Conservation (phyloP, 192 early-diverging fungal species). For the Backusella australiensis region DNA sequence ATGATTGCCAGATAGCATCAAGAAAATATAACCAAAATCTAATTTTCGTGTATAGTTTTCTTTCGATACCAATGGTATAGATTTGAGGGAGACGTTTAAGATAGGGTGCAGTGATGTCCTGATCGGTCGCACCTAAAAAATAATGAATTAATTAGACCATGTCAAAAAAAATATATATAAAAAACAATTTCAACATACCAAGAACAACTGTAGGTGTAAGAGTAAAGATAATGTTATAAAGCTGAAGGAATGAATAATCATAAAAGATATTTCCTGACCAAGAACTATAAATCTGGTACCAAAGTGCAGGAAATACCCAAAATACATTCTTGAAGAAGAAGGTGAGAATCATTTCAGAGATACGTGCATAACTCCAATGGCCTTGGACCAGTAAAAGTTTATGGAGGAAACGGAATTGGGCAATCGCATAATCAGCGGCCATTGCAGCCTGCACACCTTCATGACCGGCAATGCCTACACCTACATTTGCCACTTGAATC, state of each 20-base stretch:
- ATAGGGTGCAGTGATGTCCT: constrained; percentile 61
- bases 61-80: constrained; percentile 81
- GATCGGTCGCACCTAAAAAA: constrained; percentile 56
- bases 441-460: constrained; percentile 88
- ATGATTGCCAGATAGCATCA: constrained; percentile 92
- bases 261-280: constrained; percentile 92
- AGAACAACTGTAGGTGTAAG: constrained; percentile 64
- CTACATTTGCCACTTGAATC: constrained; percentile 95
- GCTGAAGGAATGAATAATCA: constrained; percentile 85
- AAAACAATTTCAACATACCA: background rate
- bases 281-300: constrained; percentile 90
- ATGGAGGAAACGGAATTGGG: constrained; percentile 86
- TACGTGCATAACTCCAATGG: constrained; percentile 86
- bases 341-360: constrained; percentile 85
- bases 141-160: background rate
- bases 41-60: constrained; percentile 79
- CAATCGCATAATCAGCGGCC: constrained; percentile 92
- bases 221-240: constrained; percentile 84
- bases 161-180: no score
- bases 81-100: constrained; percentile 58
- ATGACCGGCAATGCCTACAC: constrained; percentile 74
- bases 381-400: constrained; percentile 94
- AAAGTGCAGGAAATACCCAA: constrained; percentile 89
- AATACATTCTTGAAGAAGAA: constrained; percentile 98
- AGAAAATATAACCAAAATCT: constrained; percentile 85